Conservation (phyloP, 2,329 filamentous ascomycete genomes). For the Aspergillus glaucus region DNA sequence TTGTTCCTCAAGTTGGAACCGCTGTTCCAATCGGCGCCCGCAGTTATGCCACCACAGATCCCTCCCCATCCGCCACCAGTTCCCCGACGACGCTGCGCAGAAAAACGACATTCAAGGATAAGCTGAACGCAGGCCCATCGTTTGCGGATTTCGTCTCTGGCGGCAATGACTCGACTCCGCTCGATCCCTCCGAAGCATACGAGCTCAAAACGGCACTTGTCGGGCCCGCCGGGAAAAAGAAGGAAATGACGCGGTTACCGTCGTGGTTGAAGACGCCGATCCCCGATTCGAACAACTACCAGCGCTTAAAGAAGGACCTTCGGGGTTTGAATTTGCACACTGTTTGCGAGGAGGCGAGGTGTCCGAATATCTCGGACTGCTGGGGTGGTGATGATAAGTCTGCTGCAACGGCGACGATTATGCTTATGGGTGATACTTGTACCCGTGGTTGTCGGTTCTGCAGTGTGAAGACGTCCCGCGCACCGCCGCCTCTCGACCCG, state of each 20-base stretch:
- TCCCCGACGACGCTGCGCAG: constrained; percentile 50
- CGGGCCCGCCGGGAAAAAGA: constrained; percentile 56
- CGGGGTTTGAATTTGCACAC: constrained; percentile 86
- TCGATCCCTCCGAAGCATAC: constrained; percentile 48
- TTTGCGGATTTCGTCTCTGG: constrained; percentile 58
- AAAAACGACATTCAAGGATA: constrained; percentile 55
- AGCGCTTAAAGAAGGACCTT: constrained; percentile 90
- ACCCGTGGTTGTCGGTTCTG: constrained; percentile 96
- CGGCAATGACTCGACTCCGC: constrained; percentile 33
- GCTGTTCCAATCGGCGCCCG: constrained; percentile 18
- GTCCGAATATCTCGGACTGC: constrained; percentile 96
- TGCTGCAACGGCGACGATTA: constrained; percentile 93
- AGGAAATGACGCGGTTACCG: constrained; percentile 68
- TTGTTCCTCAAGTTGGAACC: constrained; percentile 11
- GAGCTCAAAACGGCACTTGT: constrained; percentile 57
- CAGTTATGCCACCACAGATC: constrained; percentile 35
- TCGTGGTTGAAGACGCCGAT: constrained; percentile 96
- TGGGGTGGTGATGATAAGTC: constrained; percentile 89
- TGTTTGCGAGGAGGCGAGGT: constrained; percentile 94
- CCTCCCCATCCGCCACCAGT: constrained; percentile 26
- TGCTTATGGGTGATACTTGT: constrained; percentile 98
- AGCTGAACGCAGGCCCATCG: constrained; percentile 58
- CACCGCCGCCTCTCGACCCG: constrained; percentile 74
- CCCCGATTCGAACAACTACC: constrained; percentile 77
- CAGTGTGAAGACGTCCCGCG: constrained; percentile 81